Evolutionary conservation across 1,284 basidiomycete species (phyloP).

Genomic region (Athelia sp.): DNA sequence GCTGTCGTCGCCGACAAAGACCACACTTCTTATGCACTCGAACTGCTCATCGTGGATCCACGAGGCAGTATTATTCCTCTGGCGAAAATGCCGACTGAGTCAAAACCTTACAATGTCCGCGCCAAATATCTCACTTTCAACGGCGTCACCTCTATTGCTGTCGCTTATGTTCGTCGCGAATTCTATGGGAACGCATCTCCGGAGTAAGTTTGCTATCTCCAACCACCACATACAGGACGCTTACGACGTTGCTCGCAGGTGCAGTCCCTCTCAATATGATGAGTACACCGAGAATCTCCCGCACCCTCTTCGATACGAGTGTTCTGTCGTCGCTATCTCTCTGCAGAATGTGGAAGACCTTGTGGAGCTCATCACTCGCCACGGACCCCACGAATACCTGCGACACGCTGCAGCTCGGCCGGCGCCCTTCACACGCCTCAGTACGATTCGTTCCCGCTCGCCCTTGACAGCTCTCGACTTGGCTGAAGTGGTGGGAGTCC

Average conservation of each 20-base stretch:
- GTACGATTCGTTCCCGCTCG: slow-evolving; percentile 30
- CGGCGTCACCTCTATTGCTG: slow-evolving; percentile 48
- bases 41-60: slow-evolving; percentile 56
- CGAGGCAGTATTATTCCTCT: slow-evolving; percentile 42
- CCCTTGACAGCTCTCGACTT: slow-evolving; percentile 39
- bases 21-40: slow-evolving; percentile 41
- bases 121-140: slow-evolving; percentile 57
- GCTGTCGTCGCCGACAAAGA: slow-evolving; percentile 47
- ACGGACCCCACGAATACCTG: slow-evolving; percentile 35
- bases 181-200: slow-evolving; percentile 16
- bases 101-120: slow-evolving; percentile 54
- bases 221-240: neutral
- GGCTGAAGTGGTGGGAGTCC: slow-evolving; percentile 37
- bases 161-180: slow-evolving; percentile 44
- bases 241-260: neutral
- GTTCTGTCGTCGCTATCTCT: slow-evolving; percentile 40
- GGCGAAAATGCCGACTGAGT: slow-evolving; percentile 42
- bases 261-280: slow-evolving; percentile 46
- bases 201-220: neutral
- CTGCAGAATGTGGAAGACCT: slow-evolving; percentile 47
- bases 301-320: slow-evolving; percentile 46
- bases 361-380: slow-evolving; percentile 38
- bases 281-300: slow-evolving; percentile 40
- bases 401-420: slow-evolving; percentile 27
- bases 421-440: slow-evolving; percentile 37